phyloP scores from a whole-genome alignment of 2,329 filamentous ascomycete species.

The Monosporascus sp. region DNA sequence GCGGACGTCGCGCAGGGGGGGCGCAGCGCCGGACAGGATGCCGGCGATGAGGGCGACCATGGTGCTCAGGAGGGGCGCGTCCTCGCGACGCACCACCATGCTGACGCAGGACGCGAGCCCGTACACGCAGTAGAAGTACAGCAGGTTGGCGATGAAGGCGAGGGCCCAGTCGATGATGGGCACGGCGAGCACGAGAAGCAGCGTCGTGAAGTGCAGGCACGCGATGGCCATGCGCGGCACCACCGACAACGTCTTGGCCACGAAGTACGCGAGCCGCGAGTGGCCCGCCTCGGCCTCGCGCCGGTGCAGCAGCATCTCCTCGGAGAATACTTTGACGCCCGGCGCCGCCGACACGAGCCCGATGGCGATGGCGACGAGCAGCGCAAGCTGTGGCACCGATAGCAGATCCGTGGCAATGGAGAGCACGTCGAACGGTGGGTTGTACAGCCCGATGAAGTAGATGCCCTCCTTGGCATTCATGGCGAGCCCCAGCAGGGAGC shows the following conservation, averaged over 20 bases:
- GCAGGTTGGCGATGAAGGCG: slow-evolving; percentile 45
- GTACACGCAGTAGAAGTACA: slow-evolving; percentile 56
- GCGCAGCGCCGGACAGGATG: slow-evolving; percentile 49
- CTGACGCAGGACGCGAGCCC: slow-evolving; percentile 47
- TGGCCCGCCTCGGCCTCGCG: slow-evolving; percentile 53
- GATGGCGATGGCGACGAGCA: slow-evolving; percentile 49
- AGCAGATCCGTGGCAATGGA: slow-evolving; percentile 46
- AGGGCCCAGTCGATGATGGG: slow-evolving; percentile 44
- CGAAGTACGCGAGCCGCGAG: slow-evolving; percentile 49
- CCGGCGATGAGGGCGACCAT: slow-evolving; percentile 49
- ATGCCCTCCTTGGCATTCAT: slow-evolving; percentile 44
- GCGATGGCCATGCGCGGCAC: slow-evolving; percentile 45
- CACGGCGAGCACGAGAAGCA: slow-evolving; percentile 42
- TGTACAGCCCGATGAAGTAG: slow-evolving; percentile 49
- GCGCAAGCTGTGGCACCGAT: slow-evolving; percentile 46
- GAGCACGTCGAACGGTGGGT: slow-evolving; percentile 43
- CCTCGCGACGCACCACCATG: slow-evolving; percentile 50
- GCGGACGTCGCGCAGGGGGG: slow-evolving; percentile 42
- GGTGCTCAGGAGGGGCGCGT: slow-evolving; percentile 51
- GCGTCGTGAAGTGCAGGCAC: slow-evolving; percentile 49
- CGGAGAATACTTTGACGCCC: slow-evolving; percentile 52
- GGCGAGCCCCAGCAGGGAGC: slow-evolving; percentile 49
- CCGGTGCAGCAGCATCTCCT: slow-evolving; percentile 49
- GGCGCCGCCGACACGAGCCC: slow-evolving; percentile 50
- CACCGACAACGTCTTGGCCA: slow-evolving; percentile 49